Percentiles rank a stretch among this genome's conserved stretches.
phyloP scores from a whole-genome alignment of 805 yeast genomes.

The Candida maesae region DNA sequence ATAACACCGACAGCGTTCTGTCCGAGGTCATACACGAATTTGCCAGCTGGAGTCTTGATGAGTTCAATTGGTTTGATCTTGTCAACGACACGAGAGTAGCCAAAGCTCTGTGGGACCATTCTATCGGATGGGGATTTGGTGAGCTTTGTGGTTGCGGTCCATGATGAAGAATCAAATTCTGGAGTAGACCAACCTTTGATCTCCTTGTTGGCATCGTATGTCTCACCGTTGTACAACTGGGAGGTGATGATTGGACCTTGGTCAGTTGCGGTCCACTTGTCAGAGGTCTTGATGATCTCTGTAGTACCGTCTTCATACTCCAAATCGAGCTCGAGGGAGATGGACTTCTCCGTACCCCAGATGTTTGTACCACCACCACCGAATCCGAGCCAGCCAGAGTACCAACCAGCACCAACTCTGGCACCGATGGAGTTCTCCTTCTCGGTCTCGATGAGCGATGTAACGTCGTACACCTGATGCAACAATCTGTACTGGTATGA shows the following conservation, averaged over 20 bases:
- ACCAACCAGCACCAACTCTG: conserved; percentile 21
- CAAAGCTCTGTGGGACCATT: conserved; percentile 15
- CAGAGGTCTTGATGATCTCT: conserved; percentile 10
- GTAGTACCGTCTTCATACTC: conserved; percentile 13
- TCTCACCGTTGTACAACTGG: conserved; percentile 18
- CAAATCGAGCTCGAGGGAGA: conserved; percentile 11
- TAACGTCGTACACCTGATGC: conserved; percentile 18
- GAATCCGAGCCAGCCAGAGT: conserved; percentile 15
- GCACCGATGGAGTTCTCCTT: conserved; percentile 19
- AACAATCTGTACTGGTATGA: conserved; percentile 17
- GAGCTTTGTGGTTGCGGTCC: conserved; percentile 9
- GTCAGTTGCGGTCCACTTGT: conserved; percentile 13
- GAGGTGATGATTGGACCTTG: conserved; percentile 15
- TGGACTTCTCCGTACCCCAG: conserved; percentile 13
- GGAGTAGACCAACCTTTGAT: conserved; percentile 12
- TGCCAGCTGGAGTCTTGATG: conserved; percentile 13
- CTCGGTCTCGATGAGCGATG: background rate
- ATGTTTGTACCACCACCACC: conserved; percentile 18
- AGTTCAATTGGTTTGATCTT: conserved; percentile 8
- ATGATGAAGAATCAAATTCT: conserved; percentile 1
- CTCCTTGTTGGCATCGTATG: conserved; percentile 14
- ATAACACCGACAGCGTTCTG: conserved; percentile 20
- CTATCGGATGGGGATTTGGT: conserved; percentile 11
- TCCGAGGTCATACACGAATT: conserved; percentile 13
- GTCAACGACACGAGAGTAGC: conserved; percentile 12